A percentile compares a stretch with the other conserved stretches of the same genome.
Evolutionary conservation across 345 rosid species (phyloP).

Genomic region (Psidium guajava): DNA sequence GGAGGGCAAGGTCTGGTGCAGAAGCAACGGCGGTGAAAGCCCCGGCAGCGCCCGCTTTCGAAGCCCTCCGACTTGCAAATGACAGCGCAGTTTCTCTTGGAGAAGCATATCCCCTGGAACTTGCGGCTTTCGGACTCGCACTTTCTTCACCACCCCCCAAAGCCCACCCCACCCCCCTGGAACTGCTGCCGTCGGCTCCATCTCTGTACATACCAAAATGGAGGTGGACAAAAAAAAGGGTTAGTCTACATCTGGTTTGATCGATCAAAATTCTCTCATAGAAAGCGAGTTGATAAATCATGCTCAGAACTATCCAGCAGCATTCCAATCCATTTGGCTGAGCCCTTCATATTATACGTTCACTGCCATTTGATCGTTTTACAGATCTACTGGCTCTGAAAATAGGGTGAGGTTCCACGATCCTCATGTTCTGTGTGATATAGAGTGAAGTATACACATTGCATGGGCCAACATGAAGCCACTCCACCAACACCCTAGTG

Average conservation of each 20-base stretch:
- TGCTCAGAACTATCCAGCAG: not conserved
- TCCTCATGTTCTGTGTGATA: not conserved
- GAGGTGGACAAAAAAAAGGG: not conserved
- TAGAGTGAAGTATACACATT: not conserved
- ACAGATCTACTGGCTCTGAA: not conserved
- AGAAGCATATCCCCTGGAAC: conserved; percentile 18
- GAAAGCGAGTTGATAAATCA: not conserved
- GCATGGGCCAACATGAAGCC: not conserved
- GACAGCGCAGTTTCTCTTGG: conserved; percentile 10
- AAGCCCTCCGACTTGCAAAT: conserved; percentile 30
- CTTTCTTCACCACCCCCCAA: conserved; percentile 6
- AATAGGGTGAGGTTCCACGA: not conserved
- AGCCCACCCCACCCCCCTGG: too few relatives aligned
- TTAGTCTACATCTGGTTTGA: not conserved
- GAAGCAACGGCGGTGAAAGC: conserved; percentile 27
- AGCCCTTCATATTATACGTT: not conserved
- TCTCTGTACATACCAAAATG: not conserved
- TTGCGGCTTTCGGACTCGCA: conserved; percentile 25
- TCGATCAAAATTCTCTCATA: not conserved
- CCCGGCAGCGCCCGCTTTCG: conserved; percentile 16
- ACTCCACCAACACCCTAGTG: not conserved
- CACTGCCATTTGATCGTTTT: not conserved
- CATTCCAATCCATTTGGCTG: not conserved
- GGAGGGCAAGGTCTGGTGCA: conserved; percentile 18
- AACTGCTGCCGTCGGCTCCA: conserved; percentile 1